Conservation (phyloP, 495 filamentous ascomycete species). For the Pseudomonodictys pantanalensis region DNA sequence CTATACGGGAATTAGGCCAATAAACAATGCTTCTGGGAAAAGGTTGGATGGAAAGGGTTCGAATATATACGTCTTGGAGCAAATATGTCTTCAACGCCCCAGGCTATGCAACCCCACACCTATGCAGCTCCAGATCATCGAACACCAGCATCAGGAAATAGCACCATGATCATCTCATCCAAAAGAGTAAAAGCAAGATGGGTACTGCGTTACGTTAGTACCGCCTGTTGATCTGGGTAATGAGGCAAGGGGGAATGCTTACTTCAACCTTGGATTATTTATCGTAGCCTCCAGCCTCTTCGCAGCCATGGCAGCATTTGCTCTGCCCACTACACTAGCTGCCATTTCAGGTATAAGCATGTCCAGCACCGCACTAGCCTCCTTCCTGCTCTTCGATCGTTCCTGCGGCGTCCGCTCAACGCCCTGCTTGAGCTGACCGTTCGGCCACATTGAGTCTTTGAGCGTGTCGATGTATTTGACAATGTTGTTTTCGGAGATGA, state of each 20-base stretch:
- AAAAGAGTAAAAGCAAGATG: slow-evolving; percentile 43
- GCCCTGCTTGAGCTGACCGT: slow-evolving; percentile 50
- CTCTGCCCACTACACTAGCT: slow-evolving; percentile 45
- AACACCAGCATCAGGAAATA: slow-evolving; percentile 34
- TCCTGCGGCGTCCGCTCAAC: slow-evolving; percentile 44
- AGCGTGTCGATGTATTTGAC: slow-evolving; percentile 69
- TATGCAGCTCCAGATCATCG: too few relatives aligned
- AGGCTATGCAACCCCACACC: too few relatives aligned
- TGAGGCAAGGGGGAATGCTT: slow-evolving; percentile 16
- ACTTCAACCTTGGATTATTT: slow-evolving; percentile 46
- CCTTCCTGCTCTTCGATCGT: slow-evolving; percentile 51
- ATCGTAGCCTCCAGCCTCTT: slow-evolving; percentile 40
- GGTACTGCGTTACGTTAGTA: slow-evolving; percentile 28
- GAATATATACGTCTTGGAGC: too few relatives aligned
- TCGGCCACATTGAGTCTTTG: slow-evolving; percentile 77
- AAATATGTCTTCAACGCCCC: too few relatives aligned
- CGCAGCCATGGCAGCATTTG: slow-evolving; percentile 41
- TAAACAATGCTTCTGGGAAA: too few relatives aligned
- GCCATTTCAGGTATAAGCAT: slow-evolving; percentile 51
- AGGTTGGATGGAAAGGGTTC: too few relatives aligned
- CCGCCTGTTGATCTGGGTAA: too few relatives aligned
- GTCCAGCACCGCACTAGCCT: slow-evolving; percentile 42
- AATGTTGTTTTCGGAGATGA: slow-evolving; percentile 74
- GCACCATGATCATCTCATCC: slow-evolving; percentile 41
- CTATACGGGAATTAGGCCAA: too few relatives aligned